Conservation (phyloP, 2,329 filamentous ascomycete species). For the Hypoxylon sp. region DNA sequence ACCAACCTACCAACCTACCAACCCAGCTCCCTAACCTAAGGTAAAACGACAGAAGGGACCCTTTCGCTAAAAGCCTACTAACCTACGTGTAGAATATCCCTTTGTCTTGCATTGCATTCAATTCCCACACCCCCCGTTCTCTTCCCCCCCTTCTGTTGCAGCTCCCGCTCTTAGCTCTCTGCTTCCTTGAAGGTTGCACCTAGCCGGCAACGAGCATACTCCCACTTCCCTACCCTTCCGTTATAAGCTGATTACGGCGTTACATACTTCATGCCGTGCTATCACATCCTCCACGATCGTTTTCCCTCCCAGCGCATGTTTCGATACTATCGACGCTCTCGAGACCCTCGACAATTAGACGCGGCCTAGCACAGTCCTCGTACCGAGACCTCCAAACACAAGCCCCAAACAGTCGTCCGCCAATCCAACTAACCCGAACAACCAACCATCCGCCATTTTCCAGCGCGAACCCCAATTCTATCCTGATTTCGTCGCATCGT, state of each 20-base stretch:
- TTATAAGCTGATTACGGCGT: conserved; percentile 41
- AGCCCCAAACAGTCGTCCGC: conserved; percentile 31
- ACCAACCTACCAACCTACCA: not conserved
- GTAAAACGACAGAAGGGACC: not conserved
- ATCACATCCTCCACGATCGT: conserved; percentile 42
- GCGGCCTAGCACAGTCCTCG: conserved; percentile 26
- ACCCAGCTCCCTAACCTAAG: conserved; percentile 16
- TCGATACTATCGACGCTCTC: conserved; percentile 35
- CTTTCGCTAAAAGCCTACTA: conserved; percentile 11
- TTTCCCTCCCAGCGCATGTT: conserved; percentile 37
- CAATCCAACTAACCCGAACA: conserved; percentile 29
- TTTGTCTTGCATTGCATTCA: conserved; percentile 44
- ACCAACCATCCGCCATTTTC: conserved; percentile 29
- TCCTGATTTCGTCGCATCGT: conserved; percentile 43
- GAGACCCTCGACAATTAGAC: conserved; percentile 37
- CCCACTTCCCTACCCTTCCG: conserved; percentile 30
- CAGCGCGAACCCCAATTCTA: conserved; percentile 39
- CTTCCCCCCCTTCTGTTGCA: conserved; percentile 41
- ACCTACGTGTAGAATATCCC: conserved; percentile 33
- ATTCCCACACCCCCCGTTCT: conserved; percentile 35
- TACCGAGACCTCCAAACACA: conserved; percentile 23
- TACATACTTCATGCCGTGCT: conserved; percentile 45
- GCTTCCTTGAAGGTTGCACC: conserved; percentile 41
- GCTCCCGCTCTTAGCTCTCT: conserved; percentile 41
- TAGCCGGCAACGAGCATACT: conserved; percentile 43